phyloP scores from a whole-genome alignment of 2,329 filamentous ascomycete genomes.

The Penicillium vulpinum region DNA sequence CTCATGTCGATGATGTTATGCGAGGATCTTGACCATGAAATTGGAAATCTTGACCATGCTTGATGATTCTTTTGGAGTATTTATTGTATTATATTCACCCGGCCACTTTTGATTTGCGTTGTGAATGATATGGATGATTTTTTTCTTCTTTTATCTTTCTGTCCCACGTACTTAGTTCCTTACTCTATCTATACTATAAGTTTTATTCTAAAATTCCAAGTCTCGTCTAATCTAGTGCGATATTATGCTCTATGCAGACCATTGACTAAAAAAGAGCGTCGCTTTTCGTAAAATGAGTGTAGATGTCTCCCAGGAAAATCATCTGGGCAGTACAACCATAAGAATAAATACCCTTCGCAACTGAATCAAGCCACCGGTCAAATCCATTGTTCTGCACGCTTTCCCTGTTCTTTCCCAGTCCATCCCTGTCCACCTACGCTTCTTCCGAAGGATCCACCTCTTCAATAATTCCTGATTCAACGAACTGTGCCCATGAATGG shows the following conservation, averaged over 20 bases:
- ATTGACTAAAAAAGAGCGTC: no score
- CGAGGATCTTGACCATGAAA: not conserved
- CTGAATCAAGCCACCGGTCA: not conserved
- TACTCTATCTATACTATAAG: no score
- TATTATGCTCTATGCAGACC: no score
- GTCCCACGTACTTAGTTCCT: no score
- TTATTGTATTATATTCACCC: not conserved
- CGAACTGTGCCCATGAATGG: not conserved
- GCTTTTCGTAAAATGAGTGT: not conserved
- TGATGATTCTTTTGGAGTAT: not conserved
- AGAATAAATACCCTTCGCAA: not conserved
- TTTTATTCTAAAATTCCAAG: no score
- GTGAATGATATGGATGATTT: not conserved
- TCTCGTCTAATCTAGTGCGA: no score
- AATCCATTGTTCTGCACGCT: not conserved
- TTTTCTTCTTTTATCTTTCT: no score
- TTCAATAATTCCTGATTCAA: not conserved
- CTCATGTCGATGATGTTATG: constrained; percentile 6
- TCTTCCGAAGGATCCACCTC: not conserved
- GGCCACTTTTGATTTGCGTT: not conserved
- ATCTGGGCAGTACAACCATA: not conserved
- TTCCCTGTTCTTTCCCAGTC: not conserved
- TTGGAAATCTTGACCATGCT: constrained; percentile 1
- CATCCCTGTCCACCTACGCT: not conserved
- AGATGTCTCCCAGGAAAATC: not conserved